A percentile compares a stretch with the other conserved stretches of the same genome.
Conservation (phyloP, 2,329 filamentous ascomycete genomes). For the Aspergillus ochraceoroseus region DNA sequence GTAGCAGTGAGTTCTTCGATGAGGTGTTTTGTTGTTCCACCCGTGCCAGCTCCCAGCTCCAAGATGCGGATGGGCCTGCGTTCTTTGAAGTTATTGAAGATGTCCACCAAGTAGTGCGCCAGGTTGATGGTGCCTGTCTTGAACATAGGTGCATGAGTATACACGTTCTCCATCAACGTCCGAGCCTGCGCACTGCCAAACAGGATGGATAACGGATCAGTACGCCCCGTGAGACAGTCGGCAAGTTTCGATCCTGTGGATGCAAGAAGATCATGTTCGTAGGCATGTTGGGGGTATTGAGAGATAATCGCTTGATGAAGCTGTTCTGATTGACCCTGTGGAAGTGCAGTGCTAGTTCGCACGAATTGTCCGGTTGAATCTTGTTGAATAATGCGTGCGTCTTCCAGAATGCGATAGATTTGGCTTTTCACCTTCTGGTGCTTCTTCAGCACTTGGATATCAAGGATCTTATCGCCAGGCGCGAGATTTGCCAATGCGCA, state of each 20-base stretch:
- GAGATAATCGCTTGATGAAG: constrained; percentile 17
- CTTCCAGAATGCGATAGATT: constrained; percentile 4
- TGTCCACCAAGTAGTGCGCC: background rate
- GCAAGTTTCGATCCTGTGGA: constrained; percentile 36
- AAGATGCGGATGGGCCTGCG: constrained; percentile 24
- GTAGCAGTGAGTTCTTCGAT: constrained; percentile 10
- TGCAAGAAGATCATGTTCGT: constrained; percentile 32
- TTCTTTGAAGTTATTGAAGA: background rate
- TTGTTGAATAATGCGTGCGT: background rate
- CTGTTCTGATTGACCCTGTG: background rate
- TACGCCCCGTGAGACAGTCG: constrained; percentile 36
- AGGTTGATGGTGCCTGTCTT: constrained; percentile 6
- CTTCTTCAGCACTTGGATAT: background rate
- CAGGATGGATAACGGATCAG: constrained; percentile 39
- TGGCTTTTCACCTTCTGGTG: background rate
- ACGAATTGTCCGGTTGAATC: background rate
- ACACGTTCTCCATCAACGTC: constrained; percentile 36
- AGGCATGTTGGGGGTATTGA: constrained; percentile 32
- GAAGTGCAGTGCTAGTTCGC: background rate
- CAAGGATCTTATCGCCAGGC: background rate
- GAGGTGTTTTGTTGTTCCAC: constrained; percentile 32
- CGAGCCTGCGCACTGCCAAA: constrained; percentile 33
- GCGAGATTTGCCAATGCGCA: constrained; percentile 1
- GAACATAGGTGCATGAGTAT: constrained; percentile 30
- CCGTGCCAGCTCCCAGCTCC: constrained; percentile 38